Evolutionary conservation across 139 green algal species (phyloP).

Genomic region (Yamagishiella unicocca): DNA sequence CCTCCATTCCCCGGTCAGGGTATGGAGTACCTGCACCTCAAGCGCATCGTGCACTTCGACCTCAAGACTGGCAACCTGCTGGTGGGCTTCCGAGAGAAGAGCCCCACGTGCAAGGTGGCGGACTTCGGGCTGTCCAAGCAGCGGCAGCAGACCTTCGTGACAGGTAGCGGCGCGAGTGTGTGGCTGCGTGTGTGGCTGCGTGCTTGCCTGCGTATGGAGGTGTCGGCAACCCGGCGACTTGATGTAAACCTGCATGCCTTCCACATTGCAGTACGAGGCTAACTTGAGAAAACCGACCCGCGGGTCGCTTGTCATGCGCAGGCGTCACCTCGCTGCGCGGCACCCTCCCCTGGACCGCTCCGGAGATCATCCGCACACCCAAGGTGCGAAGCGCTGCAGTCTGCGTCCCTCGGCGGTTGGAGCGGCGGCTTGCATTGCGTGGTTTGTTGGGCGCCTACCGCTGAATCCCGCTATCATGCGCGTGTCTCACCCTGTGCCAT

Average conservation of each 20-base stretch:
- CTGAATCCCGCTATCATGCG: neutral
- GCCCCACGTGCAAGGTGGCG: slow-evolving; percentile 78
- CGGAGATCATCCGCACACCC: slow-evolving; percentile 85
- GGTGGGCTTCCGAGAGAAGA: slow-evolving; percentile 78
- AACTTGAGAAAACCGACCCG: neutral
- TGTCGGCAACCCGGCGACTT: too few relatives aligned
- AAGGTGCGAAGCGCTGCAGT: slow-evolving; percentile 17
- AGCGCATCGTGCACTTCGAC: slow-evolving; percentile 86
- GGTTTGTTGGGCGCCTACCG: neutral
- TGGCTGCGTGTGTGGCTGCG: neutral
- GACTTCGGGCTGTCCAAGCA: slow-evolving; percentile 86
- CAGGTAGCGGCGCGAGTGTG: slow-evolving; percentile 37
- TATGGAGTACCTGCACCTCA: slow-evolving; percentile 82
- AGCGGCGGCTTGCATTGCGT: neutral
- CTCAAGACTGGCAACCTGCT: slow-evolving; percentile 80
- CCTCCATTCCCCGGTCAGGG: slow-evolving; percentile 55
- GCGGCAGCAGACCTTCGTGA: slow-evolving; percentile 80
- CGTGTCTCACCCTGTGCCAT: neutral
- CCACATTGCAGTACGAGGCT: too few relatives aligned
- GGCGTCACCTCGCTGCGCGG: slow-evolving; percentile 77
- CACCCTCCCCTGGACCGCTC: slow-evolving; percentile 87
- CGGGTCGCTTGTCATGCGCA: neutral
- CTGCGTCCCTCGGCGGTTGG: neutral
- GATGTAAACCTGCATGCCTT: too few relatives aligned
- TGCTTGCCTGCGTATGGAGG: neutral